A percentile compares a stretch with the other conserved stretches of the same genome.
phyloP scores from a whole-genome alignment of 768 basidiomycete species.

The Lactifluus rugatus region DNA sequence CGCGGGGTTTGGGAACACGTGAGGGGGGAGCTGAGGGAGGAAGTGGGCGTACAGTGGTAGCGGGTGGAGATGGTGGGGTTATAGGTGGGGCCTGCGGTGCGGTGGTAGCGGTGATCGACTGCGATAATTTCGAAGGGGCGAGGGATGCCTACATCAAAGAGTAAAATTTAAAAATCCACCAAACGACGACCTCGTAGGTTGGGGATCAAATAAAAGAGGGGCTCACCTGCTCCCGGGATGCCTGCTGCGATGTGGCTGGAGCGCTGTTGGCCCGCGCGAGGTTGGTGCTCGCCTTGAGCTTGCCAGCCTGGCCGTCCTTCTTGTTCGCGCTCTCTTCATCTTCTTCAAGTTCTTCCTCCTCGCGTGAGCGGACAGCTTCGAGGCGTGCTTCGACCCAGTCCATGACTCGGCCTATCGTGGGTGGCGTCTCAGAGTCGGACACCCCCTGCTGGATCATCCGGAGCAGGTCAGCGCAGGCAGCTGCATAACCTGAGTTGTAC shows the following conservation, averaged over 20 bases:
- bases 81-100: constrained; percentile 15
- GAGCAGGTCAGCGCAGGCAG: constrained; percentile 72
- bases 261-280: constrained; percentile 20
- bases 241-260: constrained; percentile 17
- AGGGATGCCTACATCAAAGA: constrained; percentile 28
- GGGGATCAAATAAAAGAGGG: constrained; percentile 10
- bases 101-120: constrained; percentile 14
- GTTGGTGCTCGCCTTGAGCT: constrained; percentile 20
- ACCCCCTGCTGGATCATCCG: constrained; percentile 79
- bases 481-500: constrained; percentile 71
- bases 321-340: constrained; percentile 52
- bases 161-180: constrained; percentile 7
- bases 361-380: constrained; percentile 62
- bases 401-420: constrained; percentile 67
- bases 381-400: constrained; percentile 79
- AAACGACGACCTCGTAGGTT: not conserved
- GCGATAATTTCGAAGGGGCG: constrained; percentile 26
- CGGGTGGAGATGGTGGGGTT: constrained; percentile 26
- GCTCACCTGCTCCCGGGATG: constrained; percentile 19
- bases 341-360: constrained; percentile 79
- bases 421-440: constrained; percentile 38
- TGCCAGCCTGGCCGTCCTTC: constrained; percentile 24
- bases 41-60: constrained; percentile 15
- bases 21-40: constrained; percentile 13
- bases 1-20: constrained; percentile 17